Base-by-base conservation (phyloP, 1,284 basidiomycete species). In the Cystobasidium pallidum region DNA sequence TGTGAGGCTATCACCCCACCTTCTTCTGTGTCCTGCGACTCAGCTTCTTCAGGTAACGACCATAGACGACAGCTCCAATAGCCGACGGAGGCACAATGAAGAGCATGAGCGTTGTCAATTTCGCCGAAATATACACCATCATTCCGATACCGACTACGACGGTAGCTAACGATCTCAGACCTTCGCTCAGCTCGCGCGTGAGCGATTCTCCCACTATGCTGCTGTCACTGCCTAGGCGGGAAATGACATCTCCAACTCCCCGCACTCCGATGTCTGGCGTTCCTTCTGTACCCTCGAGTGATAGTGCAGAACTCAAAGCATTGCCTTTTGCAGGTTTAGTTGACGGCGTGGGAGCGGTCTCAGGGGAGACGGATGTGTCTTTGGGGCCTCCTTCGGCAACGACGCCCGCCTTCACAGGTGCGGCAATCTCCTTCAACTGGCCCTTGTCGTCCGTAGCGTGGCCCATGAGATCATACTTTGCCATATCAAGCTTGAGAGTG, bases 61-160 rank as follows among this genome's bases (percentile, higher is more conserved):
- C 95, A 79, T 98, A 99, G 80, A 94, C 92, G 19, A 98, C 94
- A 55, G 94, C 94, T 75, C 93, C 94, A 71, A 99, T 85, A 7
- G 94, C 95, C 10, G 98, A 89, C 0, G 95, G 95, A 4, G 95
- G 96, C 0, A 99, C 94, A 64, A 97, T 88, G 24, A 88, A 87
- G 73, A 97, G 86, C 93, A 97, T 97, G 72, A 97, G 84, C 57
- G 91, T 80, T 0, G 94, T 96, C 72, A 97, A 83, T 68, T 89
- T 89, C 0, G 91, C 90, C 0, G 94, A 97, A 74, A 98, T 88
- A 82, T 90, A 94, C 77, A 98, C 89, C 95, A 99, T 99, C 68
- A 94, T 92, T 49, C 91, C 91, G 75, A 97, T 92, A 58, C 94
- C 94, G 76, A 92, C 92, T 6, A 89, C 87, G 36, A 92, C 91